Evolutionary conservation across 78 protist species (phyloP), one percentile per base, ranked within the genome.

Genomic region (Dictyostelium firmibasis): DNA sequence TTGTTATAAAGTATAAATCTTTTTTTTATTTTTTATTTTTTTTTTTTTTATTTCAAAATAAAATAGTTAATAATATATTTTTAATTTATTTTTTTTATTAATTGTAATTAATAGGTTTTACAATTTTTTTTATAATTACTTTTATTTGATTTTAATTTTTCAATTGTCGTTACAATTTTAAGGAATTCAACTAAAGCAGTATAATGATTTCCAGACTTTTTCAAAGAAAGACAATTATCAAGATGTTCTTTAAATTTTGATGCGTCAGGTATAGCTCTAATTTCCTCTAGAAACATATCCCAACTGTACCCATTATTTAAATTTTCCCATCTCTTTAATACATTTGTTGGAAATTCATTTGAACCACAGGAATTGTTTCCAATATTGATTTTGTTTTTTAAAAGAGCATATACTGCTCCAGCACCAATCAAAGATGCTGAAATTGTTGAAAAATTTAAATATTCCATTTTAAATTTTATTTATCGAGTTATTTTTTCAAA

Each of bases 281-380:
- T 57, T 13, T 57, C 38, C 14, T 86, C 41, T 23, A 47, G 10
- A 38, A 76, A 86, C 16, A 53, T n/a, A 20, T 86, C 84, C 64
- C 47, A 60, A 14, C 31, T 23, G 14, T 35, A 86, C 20, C 92
- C 84, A 35, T 86, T 57, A 18, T 74, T 53, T 20, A 76, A 29
- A 76, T 27, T 20, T n/a, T 38, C 29, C 92, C 92, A 86, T 33
- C 84, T 29, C 0, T 86, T 86, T 11, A 74, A 86, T 25, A 23
- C 38, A 60, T 31, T 67, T 18, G 35, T 23, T 72, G 92, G 83
- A 18, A 44, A 14, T 10, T 85, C 78, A 31, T 27, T 31, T 31
- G 43, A 25, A 70, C 78, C 35, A 29, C 43, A 70, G 11, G 43
- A 18, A 13, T 31, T 35, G 9, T 76, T 41, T 11, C 31, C 13